These are phyloP conservation scores for Cyclotella kingstonii DNA, from an alignment of 108 stramenopile species.

Conservation along the genomic window DNA sequence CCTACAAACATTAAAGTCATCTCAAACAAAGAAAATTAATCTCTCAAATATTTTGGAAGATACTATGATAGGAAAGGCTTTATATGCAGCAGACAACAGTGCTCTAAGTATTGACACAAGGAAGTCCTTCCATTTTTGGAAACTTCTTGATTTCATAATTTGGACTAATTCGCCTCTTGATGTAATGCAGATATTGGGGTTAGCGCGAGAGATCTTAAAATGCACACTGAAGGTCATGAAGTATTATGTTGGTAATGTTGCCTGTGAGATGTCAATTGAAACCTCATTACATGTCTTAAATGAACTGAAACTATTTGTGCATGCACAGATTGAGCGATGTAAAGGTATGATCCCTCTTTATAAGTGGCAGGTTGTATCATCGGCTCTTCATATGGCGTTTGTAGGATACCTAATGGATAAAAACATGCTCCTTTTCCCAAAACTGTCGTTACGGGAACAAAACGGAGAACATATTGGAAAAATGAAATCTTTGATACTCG, in stretches of 20 bases:
- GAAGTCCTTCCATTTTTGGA: conserved; percentile 6
- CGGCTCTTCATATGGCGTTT: conserved; percentile 23
- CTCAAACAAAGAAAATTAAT: neutral
- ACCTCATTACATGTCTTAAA: conserved; percentile 8
- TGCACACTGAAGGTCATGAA: conserved; percentile 25
- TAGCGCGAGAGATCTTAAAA: conserved; percentile 24
- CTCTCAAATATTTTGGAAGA: conserved; percentile 4
- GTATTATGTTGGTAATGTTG: neutral
- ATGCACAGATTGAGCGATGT: conserved; percentile 15
- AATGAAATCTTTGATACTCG: conserved; percentile 3
- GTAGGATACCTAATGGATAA: conserved; percentile 20
- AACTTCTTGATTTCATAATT: conserved; percentile 23
- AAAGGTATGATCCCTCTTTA: conserved; percentile 12
- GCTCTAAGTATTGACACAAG: neutral
- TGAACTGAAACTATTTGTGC: conserved; percentile 19
- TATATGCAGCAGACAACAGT: conserved; percentile 4
- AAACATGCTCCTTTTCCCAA: conserved; percentile 12
- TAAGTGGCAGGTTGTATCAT: conserved; percentile 16
- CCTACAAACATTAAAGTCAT: conserved; percentile 1
- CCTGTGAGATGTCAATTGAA: neutral
- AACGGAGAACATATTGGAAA: neutral
- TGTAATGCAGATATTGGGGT: conserved; percentile 1
- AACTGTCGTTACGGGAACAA: neutral
- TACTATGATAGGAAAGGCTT: conserved; percentile 16
- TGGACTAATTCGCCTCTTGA: conserved; percentile 21